These are phyloP conservation scores for Pachyrhizus erosus DNA, from an alignment of 306 rosid species.

Conservation along the genomic window DNA sequence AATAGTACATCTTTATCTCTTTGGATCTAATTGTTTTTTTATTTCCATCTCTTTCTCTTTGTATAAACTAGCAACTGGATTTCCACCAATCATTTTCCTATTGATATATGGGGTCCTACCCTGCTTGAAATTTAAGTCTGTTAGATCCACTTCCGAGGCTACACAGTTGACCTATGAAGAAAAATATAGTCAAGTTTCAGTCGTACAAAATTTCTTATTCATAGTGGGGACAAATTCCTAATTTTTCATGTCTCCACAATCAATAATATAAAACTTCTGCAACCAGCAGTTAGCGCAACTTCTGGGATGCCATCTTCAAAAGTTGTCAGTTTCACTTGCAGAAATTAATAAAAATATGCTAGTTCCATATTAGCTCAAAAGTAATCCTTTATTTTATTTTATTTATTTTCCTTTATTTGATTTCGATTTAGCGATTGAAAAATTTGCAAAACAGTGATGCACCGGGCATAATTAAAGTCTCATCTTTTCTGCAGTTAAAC, in stretches of 20 bases:
- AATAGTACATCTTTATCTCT: too few relatives aligned
- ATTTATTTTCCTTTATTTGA: neutral
- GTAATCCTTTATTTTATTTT: neutral
- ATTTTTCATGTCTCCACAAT: neutral
- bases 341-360: neutral
- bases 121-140: neutral
- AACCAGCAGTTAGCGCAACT: neutral
- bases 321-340: neutral
- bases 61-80: neutral
- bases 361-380: neutral
- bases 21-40: too few relatives aligned
- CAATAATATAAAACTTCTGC: neutral
- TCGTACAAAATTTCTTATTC: neutral
- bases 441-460: neutral
- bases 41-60: too few relatives aligned
- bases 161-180: neutral
- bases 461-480: neutral
- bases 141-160: neutral
- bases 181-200: neutral
- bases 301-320: neutral
- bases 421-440: neutral
- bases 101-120: neutral
- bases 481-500: neutral
- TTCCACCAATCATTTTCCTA: neutral
- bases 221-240: neutral